These are phyloP conservation scores for Thuja plicata DNA, from an alignment of 83 land plant genomes.

Conservation along the genomic window DNA sequence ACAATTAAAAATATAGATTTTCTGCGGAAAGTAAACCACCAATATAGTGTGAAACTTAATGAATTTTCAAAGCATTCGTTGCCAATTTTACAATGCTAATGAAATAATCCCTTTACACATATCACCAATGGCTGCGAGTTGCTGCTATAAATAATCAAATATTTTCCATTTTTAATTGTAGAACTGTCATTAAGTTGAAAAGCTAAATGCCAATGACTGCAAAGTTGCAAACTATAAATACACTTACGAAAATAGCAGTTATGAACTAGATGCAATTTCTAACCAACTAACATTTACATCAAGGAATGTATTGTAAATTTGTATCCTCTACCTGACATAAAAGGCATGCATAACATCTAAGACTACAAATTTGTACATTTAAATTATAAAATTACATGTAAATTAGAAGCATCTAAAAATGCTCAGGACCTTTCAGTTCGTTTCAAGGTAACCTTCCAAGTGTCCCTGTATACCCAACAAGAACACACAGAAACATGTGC, in stretches of 20 bases:
- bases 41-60: too few species aligned
- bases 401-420: neutral
- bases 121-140: neutral
- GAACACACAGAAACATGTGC: neutral
- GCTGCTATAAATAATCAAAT: neutral
- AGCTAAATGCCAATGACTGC: neutral
- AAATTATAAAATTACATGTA: neutral
- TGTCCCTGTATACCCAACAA: neutral
- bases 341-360: neutral
- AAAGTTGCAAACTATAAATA: neutral
- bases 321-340: neutral
- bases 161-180: neutral
- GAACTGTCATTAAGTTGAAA: neutral
- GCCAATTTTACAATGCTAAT: too few species aligned
- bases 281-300: neutral
- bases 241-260: neutral
- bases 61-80: too few species aligned
- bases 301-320: neutral
- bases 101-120: neutral
- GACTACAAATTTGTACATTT: neutral
- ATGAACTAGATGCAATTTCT: neutral
- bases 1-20: too few species aligned
- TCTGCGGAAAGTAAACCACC: too few species aligned
- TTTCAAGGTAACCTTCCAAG: neutral
- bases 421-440: neutral